phyloP scores from a whole-genome alignment of 345 rosid genomes.

The Syzygium aromaticum region DNA sequence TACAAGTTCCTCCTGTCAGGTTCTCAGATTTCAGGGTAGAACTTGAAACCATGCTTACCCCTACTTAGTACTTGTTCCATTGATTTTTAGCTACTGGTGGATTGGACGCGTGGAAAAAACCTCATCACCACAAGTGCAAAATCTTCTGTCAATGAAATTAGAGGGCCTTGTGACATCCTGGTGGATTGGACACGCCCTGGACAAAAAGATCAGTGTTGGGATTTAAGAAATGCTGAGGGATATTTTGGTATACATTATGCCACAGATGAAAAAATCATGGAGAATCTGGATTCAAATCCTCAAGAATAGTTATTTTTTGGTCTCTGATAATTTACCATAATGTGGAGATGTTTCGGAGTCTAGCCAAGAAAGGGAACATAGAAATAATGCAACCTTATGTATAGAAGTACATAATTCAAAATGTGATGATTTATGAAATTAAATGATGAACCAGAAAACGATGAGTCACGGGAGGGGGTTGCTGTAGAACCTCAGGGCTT shows the following conservation, averaged over 20 bases:
- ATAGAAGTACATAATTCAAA: not conserved
- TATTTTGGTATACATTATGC: not conserved
- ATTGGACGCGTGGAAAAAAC: conserved; percentile 85
- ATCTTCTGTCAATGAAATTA: conserved; percentile 51
- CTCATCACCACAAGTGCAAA: conserved; percentile 70
- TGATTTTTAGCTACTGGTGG: conserved; percentile 51
- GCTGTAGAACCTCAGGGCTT: not conserved
- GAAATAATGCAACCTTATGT: not conserved
- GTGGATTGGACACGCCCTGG: not conserved
- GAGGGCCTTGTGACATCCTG: conserved; percentile 70
- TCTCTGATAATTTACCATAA: not conserved
- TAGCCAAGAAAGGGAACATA: not conserved
- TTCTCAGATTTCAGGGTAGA: too few relatives aligned
- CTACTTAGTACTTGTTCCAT: not conserved
- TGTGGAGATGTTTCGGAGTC: not conserved
- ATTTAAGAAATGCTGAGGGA: not conserved
- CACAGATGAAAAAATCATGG: not conserved
- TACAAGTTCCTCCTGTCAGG: too few relatives aligned
- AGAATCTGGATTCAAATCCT: not conserved
- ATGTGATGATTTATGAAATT: not conserved
- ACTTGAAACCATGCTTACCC: too few relatives aligned
- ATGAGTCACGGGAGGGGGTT: not conserved
- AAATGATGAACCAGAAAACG: not conserved
- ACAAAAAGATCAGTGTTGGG: not conserved
- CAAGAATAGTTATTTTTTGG: not conserved